A percentile compares a stretch with the other conserved stretches of the same genome.
These are phyloP conservation scores for Infundibulicybe gibba DNA, from an alignment of 768 basidiomycete species.

Conservation along the genomic window DNA sequence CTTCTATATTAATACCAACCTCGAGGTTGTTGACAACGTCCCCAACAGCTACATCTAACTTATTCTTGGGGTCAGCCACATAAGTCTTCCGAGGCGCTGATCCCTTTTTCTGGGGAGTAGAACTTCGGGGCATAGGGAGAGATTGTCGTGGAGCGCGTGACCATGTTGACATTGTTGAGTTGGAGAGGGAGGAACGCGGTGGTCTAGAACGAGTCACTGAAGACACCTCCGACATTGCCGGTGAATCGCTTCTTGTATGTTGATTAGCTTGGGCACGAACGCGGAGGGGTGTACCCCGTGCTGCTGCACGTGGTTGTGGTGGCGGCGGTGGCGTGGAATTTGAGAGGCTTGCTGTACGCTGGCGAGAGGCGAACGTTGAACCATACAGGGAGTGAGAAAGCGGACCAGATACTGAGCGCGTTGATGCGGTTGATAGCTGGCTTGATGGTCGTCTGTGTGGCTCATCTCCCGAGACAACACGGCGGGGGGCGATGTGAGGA, in stretches of 20 bases:
- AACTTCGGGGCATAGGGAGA: constrained; percentile 38
- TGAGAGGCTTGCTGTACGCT: constrained; percentile 68
- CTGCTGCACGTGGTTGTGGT: constrained; percentile 26
- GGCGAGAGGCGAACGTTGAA: constrained; percentile 81
- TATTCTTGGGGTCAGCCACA: constrained; percentile 84
- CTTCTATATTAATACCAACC: constrained; percentile 79
- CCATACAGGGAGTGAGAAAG: constrained; percentile 44
- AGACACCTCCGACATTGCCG: constrained; percentile 60
- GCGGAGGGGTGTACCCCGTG: constrained; percentile 25
- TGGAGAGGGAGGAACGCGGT: constrained; percentile 35
- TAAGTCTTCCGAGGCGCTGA: constrained; percentile 60
- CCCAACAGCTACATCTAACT: constrained; percentile 90
- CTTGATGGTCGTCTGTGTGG: constrained; percentile 51
- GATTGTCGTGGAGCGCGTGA: constrained; percentile 67
- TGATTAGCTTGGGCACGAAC: constrained; percentile 36
- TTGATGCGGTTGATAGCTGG: constrained; percentile 51
- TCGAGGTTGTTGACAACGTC: constrained; percentile 88
- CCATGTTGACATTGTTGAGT: constrained; percentile 58
- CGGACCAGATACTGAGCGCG: constrained; percentile 72
- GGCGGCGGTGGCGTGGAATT: constrained; percentile 30
- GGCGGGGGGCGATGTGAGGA: constrained; percentile 40
- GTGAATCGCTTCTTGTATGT: constrained; percentile 46
- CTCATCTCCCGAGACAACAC: constrained; percentile 43
- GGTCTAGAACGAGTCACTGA: constrained; percentile 33
- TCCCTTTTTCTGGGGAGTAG: constrained; percentile 44